phyloP scores from a whole-genome alignment of 1,284 basidiomycete genomes.

The Rhodotorula sp. region DNA sequence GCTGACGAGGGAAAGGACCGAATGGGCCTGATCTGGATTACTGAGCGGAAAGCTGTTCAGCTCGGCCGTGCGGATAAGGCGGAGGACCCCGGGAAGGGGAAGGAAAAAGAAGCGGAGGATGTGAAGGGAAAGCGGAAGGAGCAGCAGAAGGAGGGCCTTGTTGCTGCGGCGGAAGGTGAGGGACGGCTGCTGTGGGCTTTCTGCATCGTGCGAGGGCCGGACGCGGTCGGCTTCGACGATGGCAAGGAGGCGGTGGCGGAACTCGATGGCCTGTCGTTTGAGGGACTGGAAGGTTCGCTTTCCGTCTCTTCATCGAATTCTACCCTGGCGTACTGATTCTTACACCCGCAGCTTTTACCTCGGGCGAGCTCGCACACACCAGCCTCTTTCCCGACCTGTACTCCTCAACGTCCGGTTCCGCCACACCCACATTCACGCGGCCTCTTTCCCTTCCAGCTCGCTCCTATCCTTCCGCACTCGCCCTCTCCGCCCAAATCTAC shows the following conservation, averaged over 20 bases:
- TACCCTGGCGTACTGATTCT: background rate
- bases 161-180: background rate
- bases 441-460: constrained; percentile 1
- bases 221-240: background rate
- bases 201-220: constrained; percentile 10
- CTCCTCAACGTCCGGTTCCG: background rate
- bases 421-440: background rate
- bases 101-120: constrained; percentile 3
- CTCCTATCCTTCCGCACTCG: constrained; percentile 27
- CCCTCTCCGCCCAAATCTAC: constrained; percentile 16
- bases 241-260: background rate
- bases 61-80: background rate
- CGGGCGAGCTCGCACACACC: constrained; percentile 26
- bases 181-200: constrained; percentile 38
- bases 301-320: background rate
- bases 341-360: constrained; percentile 14
- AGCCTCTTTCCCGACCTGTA: constrained; percentile 34
- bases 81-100: constrained; percentile 12
- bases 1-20: background rate
- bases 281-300: constrained; percentile 22
- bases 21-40: background rate
- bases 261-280: constrained; percentile 7
- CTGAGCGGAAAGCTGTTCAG: background rate
- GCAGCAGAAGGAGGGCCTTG: constrained; percentile 6
- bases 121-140: constrained; percentile 4